Percentiles rank a stretch among this genome's conserved stretches.
Conservation (phyloP, 805 yeast genomes). For the Kazachstania taianensis region DNA sequence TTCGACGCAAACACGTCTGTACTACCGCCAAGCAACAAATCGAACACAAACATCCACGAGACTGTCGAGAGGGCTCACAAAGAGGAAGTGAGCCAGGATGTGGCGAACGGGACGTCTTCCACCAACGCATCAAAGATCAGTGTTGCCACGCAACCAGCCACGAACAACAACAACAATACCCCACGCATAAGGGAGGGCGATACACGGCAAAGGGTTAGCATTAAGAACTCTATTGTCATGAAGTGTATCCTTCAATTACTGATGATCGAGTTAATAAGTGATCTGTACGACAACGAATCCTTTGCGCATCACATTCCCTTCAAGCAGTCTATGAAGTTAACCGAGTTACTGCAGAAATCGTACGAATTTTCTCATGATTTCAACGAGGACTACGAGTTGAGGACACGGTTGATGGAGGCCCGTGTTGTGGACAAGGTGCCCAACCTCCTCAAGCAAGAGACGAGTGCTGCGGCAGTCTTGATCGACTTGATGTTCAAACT, state of each 20-base stretch:
- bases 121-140: too few relatives aligned
- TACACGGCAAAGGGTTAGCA: constrained; percentile 29
- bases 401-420: constrained; percentile 84
- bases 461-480: constrained; percentile 79
- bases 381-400: constrained; percentile 77
- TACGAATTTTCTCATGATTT: constrained; percentile 78
- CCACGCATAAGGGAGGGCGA: not conserved
- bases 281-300: constrained; percentile 57
- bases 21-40: constrained; percentile 5
- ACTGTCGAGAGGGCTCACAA: constrained; percentile 26
- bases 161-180: constrained; percentile 1
- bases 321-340: constrained; percentile 46
- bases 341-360: constrained; percentile 52
- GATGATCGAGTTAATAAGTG: constrained; percentile 79
- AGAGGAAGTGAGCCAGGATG: constrained; percentile 29
- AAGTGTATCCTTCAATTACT: constrained; percentile 85
- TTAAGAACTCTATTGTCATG: constrained; percentile 71
- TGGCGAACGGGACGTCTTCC: constrained; percentile 10
- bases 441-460: constrained; percentile 83
- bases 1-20: not conserved
- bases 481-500: constrained; percentile 71
- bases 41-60: constrained; percentile 15
- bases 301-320: constrained; percentile 67
- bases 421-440: constrained; percentile 91
- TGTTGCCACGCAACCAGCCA: not conserved